A percentile compares a stretch with the other conserved stretches of the same genome.
These are phyloP conservation scores for Diaporthe citrichinensis DNA, from an alignment of 2,329 filamentous ascomycete species.

Conservation along the genomic window DNA sequence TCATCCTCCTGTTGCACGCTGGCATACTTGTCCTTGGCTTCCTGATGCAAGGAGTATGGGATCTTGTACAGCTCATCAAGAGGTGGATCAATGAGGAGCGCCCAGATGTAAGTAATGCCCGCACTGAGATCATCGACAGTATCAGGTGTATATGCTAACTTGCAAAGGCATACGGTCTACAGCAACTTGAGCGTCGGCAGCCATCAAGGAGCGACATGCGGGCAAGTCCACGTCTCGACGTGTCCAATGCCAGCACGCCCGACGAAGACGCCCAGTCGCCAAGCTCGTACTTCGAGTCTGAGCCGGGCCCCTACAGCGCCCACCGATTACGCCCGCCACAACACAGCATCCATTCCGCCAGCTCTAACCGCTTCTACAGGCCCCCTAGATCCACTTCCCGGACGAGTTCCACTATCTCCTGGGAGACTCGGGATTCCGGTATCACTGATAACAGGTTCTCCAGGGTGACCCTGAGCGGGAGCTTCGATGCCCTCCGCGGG, in stretches of 20 bases:
- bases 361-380: conserved; percentile 17
- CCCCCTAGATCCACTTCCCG: not conserved
- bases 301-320: not conserved
- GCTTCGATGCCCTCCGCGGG: not conserved
- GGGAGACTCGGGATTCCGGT: conserved; percentile 3
- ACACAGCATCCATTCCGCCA: conserved; percentile 7
- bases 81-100: not conserved
- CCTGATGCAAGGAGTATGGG: not conserved
- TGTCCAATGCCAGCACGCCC: not conserved
- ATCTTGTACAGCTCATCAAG: conserved; percentile 1
- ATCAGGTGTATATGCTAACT: not conserved
- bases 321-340: not conserved
- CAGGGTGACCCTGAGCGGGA: not conserved
- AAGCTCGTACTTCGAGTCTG: not conserved
- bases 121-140: not conserved
- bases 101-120: conserved; percentile 1
- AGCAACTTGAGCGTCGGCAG: conserved; percentile 7
- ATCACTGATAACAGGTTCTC: not conserved
- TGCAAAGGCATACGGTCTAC: conserved; percentile 10
- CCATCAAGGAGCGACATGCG: not conserved
- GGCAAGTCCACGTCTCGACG: not conserved
- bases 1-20: not conserved
- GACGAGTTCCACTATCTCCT: not conserved
- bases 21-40: conserved; percentile 10
- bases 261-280: not conserved